These are phyloP conservation scores for Tinospora cordifolia DNA, from an alignment of 164 flowering plant genomes.

Conservation along the genomic window DNA sequence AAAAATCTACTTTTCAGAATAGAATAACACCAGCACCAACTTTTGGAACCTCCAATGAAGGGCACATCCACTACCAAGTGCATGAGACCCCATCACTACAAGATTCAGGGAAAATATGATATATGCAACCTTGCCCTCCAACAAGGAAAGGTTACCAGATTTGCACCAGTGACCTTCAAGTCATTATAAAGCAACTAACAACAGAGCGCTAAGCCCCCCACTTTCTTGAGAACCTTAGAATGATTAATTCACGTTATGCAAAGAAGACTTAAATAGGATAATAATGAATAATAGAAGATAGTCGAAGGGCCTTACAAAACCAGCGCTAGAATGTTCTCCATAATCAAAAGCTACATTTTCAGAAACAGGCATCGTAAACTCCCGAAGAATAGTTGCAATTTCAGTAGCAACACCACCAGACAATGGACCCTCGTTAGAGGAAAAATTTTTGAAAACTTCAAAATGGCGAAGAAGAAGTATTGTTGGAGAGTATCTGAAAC, in stretches of 20 bases:
- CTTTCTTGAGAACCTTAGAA: background rate
- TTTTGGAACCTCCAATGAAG: background rate
- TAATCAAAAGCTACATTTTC: slow-evolving; percentile 27
- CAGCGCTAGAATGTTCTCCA: slow-evolving; percentile 28
- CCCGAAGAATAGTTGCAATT: slow-evolving; percentile 68
- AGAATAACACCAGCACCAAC: background rate
- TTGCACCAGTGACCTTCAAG: too few relatives aligned
- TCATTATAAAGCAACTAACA: too few relatives aligned
- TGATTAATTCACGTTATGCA: background rate
- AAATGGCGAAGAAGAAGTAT: slow-evolving; percentile 87
- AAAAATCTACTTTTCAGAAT: background rate
- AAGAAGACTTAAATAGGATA: background rate
- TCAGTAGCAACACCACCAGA: slow-evolving; percentile 65
- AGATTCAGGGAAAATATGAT: too few relatives aligned
- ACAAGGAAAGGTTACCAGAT: too few relatives aligned
- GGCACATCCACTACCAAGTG: too few relatives aligned
- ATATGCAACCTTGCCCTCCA: too few relatives aligned
- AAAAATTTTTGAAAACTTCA: slow-evolving; percentile 54
- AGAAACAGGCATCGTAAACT: slow-evolving; percentile 51
- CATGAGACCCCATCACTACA: too few relatives aligned
- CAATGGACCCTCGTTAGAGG: slow-evolving; percentile 52
- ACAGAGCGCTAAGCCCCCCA: too few relatives aligned
- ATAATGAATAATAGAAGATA: background rate
- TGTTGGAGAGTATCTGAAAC: slow-evolving; percentile 66
- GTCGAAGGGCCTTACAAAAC: slow-evolving; percentile 33